Evolutionary conservation across 2,329 filamentous ascomycete species (phyloP), one percentile per base, ranked within the genome.

Genomic region (Coniochaeta sp.): DNA sequence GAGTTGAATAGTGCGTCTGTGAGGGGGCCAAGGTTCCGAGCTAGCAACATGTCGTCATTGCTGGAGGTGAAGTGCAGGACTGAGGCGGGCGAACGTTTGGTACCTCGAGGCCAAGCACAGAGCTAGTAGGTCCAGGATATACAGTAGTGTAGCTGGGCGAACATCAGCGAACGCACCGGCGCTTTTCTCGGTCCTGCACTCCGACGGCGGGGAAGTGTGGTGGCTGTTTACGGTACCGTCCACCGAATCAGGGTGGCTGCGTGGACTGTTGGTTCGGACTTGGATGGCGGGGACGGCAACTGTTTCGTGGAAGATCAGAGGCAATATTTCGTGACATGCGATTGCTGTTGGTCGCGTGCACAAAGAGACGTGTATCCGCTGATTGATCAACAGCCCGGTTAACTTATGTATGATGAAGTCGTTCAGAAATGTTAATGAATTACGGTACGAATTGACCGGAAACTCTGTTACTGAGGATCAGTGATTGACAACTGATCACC

Each of bases 101-200:
- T 47, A 47, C 43, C 19, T 24, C 19, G 19, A 43, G n/a, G 40
- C 40, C 40, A 43, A 43, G 40, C 6, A 5, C 40, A 43, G n/a
- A 43, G 3, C 40, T 12, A 43, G 40, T n/a, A n/a, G n/a, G 28
- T 9, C 28, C 40, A 4, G 16, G 40, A 43, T 22, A 22, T 43
- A n/a, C n/a, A n/a, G n/a, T n/a, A n/a, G n/a, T n/a, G n/a, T n/a
- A 17, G 44, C 22, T 26, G 47, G 47, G 22, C 16, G 14, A 52
- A 52, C 14, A 52, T n/a, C 22, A 52, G 2, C 2, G 11, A n/a
- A n/a, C 47, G 14, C 12, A 31, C 22, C 47, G 47, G 47, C 47
- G 47, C 47, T 52, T 52, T 52, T 52, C 47, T 52, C 47, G 47
- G 47, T 52, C 47, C 47, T 52, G 47, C 47, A 52, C 19, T 26